phyloP scores from a whole-genome alignment of 805 yeast genomes.

The Huiozyma naganishii region DNA sequence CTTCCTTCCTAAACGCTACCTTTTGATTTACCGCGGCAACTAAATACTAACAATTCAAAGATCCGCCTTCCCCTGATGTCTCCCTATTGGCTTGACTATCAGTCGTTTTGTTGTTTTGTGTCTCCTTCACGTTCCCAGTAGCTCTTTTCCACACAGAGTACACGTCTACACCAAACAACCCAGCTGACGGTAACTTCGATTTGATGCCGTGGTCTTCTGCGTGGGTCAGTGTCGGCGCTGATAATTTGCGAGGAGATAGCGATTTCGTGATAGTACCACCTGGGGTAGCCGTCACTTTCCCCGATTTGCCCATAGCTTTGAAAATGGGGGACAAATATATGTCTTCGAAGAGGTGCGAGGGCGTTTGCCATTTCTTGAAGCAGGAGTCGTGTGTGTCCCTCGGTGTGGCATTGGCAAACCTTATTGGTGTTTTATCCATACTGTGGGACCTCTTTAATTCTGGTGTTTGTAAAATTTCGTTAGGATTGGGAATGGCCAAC shows the following conservation, averaged over 20 bases:
- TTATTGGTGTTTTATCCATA: slow-evolving; percentile 17
- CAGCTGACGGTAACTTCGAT: slow-evolving; percentile 21
- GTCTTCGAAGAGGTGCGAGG: slow-evolving; percentile 26
- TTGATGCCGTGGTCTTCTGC: slow-evolving; percentile 3
- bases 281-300: slow-evolving; percentile 10
- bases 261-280: slow-evolving; percentile 8
- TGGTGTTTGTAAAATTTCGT: slow-evolving; percentile 14
- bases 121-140: slow-evolving; percentile 6
- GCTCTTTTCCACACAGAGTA: slow-evolving; percentile 28
- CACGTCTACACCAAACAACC: slow-evolving; percentile 27
- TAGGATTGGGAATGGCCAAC: not conserved
- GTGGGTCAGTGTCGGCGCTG: slow-evolving; percentile 4
- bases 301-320: slow-evolving; percentile 16
- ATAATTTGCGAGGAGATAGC: slow-evolving; percentile 11
- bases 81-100: too few species aligned
- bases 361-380: slow-evolving; percentile 26
- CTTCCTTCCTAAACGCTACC: too few species aligned
- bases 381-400: slow-evolving; percentile 10
- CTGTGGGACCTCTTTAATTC: slow-evolving; percentile 8
- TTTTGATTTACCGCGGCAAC: too few species aligned
- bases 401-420: slow-evolving; percentile 15
- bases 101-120: too few species aligned
- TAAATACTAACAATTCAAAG: too few species aligned
- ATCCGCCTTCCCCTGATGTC: too few species aligned
- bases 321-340: slow-evolving; percentile 25